These are phyloP conservation scores for Leptographium wingfieldii DNA, from an alignment of 2,329 filamentous ascomycete species.

Conservation along the genomic window DNA sequence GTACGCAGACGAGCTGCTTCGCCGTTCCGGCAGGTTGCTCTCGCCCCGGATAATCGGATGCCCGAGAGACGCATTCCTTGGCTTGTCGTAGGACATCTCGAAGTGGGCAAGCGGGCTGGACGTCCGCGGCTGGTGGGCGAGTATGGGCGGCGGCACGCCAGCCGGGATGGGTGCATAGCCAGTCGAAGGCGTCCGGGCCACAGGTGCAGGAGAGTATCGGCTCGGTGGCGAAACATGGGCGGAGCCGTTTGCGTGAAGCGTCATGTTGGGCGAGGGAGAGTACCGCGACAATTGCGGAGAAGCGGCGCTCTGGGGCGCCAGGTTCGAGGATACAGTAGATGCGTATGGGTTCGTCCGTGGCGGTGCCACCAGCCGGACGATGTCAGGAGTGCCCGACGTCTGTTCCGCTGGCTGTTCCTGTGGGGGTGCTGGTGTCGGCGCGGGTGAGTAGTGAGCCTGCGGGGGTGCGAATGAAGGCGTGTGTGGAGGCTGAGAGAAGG, in stretches of 20 bases:
- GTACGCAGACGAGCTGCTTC: conserved; percentile 37
- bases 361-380: conserved; percentile 33
- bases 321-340: conserved; percentile 26
- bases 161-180: conserved; percentile 23
- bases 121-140: conserved; percentile 49
- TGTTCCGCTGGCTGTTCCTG: conserved; percentile 4
- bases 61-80: conserved; percentile 12
- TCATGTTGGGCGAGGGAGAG: conserved; percentile 40
- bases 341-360: conserved; percentile 42
- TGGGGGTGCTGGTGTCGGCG: not conserved
- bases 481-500: not conserved
- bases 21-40: conserved; percentile 29
- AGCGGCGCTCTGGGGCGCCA: conserved; percentile 8
- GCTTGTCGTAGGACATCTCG: conserved; percentile 33
- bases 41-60: conserved; percentile 24
- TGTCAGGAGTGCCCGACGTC: conserved; percentile 8
- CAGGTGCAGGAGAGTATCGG: conserved; percentile 42
- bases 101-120: conserved; percentile 55
- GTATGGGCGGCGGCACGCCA: conserved; percentile 29
- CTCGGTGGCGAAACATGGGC: conserved; percentile 25
- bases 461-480: conserved; percentile 7
- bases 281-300: conserved; percentile 34
- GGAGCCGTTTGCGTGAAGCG: conserved; percentile 23
- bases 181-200: conserved; percentile 25
- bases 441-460: conserved; percentile 11